Evolutionary conservation across 495 filamentous ascomycete genomes (phyloP).

Genomic region (Clavariopsis aquatica): DNA sequence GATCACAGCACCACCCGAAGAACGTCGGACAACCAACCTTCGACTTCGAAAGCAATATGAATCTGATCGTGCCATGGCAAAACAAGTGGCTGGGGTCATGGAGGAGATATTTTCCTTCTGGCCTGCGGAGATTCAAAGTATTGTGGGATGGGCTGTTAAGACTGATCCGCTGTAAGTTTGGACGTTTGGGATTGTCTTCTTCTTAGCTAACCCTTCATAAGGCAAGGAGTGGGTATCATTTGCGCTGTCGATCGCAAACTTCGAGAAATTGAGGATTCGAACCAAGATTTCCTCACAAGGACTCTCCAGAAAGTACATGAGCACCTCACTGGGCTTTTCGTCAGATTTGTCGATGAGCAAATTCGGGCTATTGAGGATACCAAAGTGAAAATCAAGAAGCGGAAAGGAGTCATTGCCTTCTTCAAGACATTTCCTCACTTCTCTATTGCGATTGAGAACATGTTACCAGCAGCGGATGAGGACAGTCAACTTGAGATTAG

Average conservation of each 20-base stretch:
- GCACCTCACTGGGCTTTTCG: constrained; percentile 73
- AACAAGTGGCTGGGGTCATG: constrained; percentile 78
- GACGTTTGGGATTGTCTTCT: neutral
- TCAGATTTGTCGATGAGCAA: constrained; percentile 90
- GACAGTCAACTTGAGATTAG: constrained; percentile 55
- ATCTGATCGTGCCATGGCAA: constrained; percentile 78
- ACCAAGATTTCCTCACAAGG: constrained; percentile 85
- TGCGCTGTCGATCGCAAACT: constrained; percentile 77
- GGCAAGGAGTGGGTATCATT: constrained; percentile 87
- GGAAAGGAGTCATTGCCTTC: constrained; percentile 92
- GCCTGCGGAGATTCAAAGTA: constrained; percentile 71
- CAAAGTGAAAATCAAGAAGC: constrained; percentile 98
- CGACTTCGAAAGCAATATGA: constrained; percentile 73
- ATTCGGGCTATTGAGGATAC: constrained; percentile 95
- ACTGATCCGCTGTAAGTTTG: constrained; percentile 74
- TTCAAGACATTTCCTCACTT: constrained; percentile 91
- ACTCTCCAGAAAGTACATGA: constrained; percentile 76
- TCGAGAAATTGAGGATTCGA: constrained; percentile 75
- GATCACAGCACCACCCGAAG: constrained; percentile 62
- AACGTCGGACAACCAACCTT: constrained; percentile 67
- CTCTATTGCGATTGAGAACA: constrained; percentile 74
- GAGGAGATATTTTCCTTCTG: constrained; percentile 82
- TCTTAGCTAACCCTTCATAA: constrained; percentile 36
- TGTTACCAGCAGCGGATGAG: constrained; percentile 57
- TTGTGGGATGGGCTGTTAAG: constrained; percentile 80